Evolutionary conservation across 1,284 basidiomycete genomes (phyloP).

Genomic region (Ganoderma sp.): DNA sequence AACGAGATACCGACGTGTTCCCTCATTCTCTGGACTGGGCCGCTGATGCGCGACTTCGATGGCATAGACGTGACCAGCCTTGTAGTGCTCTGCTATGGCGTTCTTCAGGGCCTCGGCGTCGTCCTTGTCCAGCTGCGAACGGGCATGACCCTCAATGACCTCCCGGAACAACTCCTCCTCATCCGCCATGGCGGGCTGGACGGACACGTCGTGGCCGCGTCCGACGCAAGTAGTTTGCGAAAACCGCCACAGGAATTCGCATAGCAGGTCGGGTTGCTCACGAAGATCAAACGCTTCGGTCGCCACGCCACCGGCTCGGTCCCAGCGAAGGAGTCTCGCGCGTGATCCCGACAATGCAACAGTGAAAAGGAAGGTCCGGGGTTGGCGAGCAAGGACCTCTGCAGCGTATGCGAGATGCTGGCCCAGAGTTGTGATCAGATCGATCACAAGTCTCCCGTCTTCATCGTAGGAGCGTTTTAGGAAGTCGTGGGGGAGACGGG

Average conservation of each 20-base stretch:
- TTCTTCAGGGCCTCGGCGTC: background rate
- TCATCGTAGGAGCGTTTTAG: background rate
- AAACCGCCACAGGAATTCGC: conserved; percentile 39
- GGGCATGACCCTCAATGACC: conserved; percentile 1
- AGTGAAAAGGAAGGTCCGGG: conserved; percentile 32
- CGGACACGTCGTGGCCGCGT: conserved; percentile 35
- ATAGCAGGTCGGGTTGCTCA: conserved; percentile 24
- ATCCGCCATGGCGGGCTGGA: conserved; percentile 17
- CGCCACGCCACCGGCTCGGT: conserved; percentile 40
- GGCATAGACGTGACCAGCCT: background rate
- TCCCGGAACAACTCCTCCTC: conserved; percentile 24
- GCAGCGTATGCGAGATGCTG: conserved; percentile 19
- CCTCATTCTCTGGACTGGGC: background rate
- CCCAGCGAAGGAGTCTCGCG: conserved; percentile 40
- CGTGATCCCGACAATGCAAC: conserved; percentile 33
- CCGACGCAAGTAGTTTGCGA: conserved; percentile 18
- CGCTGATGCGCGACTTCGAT: background rate
- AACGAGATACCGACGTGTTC: background rate
- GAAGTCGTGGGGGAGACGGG: conserved; percentile 10
- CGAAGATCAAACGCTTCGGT: conserved; percentile 37
- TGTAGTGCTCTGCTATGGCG: background rate
- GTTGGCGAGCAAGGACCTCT: conserved; percentile 20
- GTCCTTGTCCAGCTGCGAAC: background rate
- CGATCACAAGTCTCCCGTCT: too few species aligned
- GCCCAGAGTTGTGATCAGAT: background rate